Conservation (phyloP, 2,329 filamentous ascomycete species). For the Monilinia laxa region DNA sequence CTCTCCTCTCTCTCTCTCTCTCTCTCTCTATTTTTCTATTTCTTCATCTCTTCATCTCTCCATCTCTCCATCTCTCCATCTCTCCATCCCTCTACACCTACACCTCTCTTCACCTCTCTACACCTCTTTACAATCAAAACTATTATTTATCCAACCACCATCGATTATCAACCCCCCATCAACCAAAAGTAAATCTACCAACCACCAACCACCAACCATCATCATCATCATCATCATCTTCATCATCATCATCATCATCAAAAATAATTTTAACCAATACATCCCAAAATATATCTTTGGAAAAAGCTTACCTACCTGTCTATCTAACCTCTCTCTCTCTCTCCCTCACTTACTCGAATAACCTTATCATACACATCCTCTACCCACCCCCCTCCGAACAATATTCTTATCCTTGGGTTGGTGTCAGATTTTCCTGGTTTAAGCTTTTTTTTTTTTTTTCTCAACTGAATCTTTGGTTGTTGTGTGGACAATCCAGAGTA, state of each 20-base stretch:
- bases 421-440: constrained; percentile 26
- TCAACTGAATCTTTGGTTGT: neutral
- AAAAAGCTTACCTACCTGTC: no score
- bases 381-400: neutral
- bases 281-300: no score
- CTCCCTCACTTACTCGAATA: neutral
- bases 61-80: neutral
- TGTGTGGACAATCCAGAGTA: constrained; percentile 28
- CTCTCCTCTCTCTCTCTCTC: neutral
- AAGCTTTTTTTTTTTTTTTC: constrained; percentile 27
- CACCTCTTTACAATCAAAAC: neutral
- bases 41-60: neutral
- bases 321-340: no score
- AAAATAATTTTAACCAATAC: no score
- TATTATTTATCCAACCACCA: neutral
- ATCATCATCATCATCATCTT: no score
- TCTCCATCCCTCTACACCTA: neutral
- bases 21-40: neutral
- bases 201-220: no score
- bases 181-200: no score
- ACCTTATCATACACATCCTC: neutral
- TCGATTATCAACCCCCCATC: neutral
- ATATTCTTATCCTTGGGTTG: neutral
- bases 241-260: no score
- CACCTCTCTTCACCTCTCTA: neutral